Conservation (phyloP, 192 early-diverging fungal genomes). For the Podila horticola region DNA sequence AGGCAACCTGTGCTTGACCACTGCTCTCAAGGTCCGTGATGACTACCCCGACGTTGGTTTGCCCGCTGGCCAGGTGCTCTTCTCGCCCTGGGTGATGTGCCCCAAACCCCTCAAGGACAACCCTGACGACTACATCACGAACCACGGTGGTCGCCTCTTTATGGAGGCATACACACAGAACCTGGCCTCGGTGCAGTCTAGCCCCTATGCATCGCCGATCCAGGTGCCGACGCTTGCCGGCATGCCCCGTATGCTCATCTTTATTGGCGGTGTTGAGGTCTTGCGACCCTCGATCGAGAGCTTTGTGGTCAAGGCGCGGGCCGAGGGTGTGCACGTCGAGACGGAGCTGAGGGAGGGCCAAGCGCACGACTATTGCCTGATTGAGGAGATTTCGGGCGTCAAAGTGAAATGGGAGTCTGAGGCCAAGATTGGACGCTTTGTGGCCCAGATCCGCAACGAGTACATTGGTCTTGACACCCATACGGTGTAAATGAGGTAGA, state of each 20-base stretch:
- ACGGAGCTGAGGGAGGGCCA: constrained; percentile 10
- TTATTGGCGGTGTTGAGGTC: constrained; percentile 32
- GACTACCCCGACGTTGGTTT: constrained; percentile 19
- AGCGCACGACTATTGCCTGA: constrained; percentile 34
- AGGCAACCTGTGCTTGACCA: constrained; percentile 41
- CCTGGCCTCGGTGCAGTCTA: constrained; percentile 17
- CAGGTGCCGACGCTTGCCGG: constrained; percentile 12
- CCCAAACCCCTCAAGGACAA: constrained; percentile 29
- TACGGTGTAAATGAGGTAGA: neutral
- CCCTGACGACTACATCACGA: constrained; percentile 30
- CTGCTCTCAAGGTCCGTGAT: constrained; percentile 42
- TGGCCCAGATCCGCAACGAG: constrained; percentile 12
- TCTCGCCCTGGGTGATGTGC: constrained; percentile 50
- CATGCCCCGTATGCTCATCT: constrained; percentile 33
- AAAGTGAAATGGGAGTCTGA: constrained; percentile 19
- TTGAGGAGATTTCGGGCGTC: constrained; percentile 23
- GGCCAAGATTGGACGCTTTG: constrained; percentile 25
- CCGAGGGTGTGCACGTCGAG: constrained; percentile 30
- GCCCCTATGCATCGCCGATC: constrained; percentile 31
- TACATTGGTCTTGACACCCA: constrained; percentile 10
- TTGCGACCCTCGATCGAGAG: constrained; percentile 39
- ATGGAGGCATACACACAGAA: constrained; percentile 35
- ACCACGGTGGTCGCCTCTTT: constrained; percentile 6
- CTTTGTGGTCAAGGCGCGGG: constrained; percentile 33
- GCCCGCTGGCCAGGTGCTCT: constrained; percentile 39